Conservation (phyloP, 352 stramenopile species). For the Peronospora belbahrii region DNA sequence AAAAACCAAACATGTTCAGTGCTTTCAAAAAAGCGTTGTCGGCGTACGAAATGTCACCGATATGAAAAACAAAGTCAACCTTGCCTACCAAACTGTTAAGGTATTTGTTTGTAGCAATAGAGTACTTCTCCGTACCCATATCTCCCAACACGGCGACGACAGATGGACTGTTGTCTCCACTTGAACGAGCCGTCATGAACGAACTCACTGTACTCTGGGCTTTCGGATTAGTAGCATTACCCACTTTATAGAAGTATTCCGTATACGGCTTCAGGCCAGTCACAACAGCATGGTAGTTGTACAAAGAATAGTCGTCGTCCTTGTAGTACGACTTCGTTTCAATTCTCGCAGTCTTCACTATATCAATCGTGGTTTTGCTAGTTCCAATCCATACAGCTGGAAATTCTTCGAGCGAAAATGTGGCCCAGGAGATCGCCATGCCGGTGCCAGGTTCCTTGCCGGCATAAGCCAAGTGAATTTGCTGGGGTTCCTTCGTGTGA, state of each 20-base stretch:
- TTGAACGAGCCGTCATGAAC: constrained; percentile 41
- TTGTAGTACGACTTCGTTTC: constrained; percentile 33
- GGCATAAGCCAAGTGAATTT: constrained; percentile 47
- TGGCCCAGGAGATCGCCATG: constrained; percentile 37
- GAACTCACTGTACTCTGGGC: constrained; percentile 19
- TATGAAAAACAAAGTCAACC: constrained; percentile 36
- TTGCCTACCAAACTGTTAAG: constrained; percentile 17
- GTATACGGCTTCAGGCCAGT: constrained; percentile 15
- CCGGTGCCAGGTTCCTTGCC: constrained; percentile 20
- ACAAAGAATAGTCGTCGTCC: constrained; percentile 35
- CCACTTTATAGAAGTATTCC: constrained; percentile 28
- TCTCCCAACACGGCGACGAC: constrained; percentile 32
- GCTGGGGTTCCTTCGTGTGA: constrained; percentile 26
- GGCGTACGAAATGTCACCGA: constrained; percentile 41
- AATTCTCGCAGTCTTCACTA: constrained; percentile 18
- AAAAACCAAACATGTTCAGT: constrained; percentile 24
- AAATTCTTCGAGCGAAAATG: constrained; percentile 20
- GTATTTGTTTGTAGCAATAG: constrained; percentile 20
- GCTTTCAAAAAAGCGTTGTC: constrained; percentile 31
- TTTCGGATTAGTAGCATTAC: constrained; percentile 6
- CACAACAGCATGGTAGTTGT: constrained; percentile 23
- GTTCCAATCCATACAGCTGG: constrained; percentile 39
- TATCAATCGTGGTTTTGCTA: constrained; percentile 4
- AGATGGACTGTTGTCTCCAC: constrained; percentile 24
- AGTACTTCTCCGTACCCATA: constrained; percentile 31